phyloP scores from a whole-genome alignment of 2,329 filamentous ascomycete genomes.

The Microdochium nivale region DNA sequence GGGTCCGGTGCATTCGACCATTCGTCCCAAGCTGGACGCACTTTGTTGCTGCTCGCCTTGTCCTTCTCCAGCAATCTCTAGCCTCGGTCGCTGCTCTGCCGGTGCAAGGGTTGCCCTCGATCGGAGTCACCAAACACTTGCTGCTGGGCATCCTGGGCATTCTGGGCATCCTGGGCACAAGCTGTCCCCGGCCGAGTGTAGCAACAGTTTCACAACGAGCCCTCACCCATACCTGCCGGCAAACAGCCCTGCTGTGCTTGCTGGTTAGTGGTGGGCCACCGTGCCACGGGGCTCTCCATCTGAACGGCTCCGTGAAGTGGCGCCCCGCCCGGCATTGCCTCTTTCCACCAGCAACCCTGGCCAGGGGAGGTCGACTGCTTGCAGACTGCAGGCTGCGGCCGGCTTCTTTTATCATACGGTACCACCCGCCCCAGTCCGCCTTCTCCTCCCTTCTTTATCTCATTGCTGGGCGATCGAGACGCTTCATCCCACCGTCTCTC shows the following conservation, averaged over 20 bases:
- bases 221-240: background rate
- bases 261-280: too few relatives aligned
- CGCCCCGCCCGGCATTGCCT: background rate
- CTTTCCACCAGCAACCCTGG: conserved; percentile 2
- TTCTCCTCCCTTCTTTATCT: conserved; percentile 21
- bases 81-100: too few relatives aligned
- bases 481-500: conserved; percentile 32
- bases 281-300: background rate
- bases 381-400: conserved; percentile 3
- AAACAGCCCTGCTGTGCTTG: background rate
- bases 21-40: too few relatives aligned
- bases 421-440: conserved; percentile 19
- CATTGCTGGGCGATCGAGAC: conserved; percentile 30
- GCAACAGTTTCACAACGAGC: background rate
- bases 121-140: too few relatives aligned
- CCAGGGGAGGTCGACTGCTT: conserved; percentile 2
- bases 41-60: too few relatives aligned
- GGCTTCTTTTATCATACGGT: conserved; percentile 30
- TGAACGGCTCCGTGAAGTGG: background rate
- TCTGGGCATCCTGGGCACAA: too few relatives aligned
- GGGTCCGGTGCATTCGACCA: background rate
- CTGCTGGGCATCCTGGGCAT: too few relatives aligned
- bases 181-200: background rate
- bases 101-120: too few relatives aligned
- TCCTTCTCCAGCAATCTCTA: too few relatives aligned